Evolutionary conservation across 225 moss, liverwort and hornwort species (phyloP), one percentile per base, ranked within the genome.

Genomic region (Bryoerythrophyllum caledonicum): DNA sequence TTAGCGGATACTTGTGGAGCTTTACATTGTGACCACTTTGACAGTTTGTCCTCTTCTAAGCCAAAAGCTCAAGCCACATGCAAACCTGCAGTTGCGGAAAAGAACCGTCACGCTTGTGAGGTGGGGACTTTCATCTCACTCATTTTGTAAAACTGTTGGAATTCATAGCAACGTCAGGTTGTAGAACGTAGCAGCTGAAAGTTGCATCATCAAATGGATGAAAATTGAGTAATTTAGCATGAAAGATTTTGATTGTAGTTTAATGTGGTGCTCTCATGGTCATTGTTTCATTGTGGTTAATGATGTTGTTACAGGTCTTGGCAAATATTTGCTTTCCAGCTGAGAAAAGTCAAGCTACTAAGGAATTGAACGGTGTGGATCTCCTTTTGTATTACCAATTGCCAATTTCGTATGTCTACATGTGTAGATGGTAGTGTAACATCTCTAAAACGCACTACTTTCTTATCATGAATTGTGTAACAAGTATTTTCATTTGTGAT

Each of bases 1-100:
- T 66, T 92, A 82, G 99, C 99, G 81, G 91, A 92, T 76, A 53
- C 90, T 53, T 99, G 99, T 88, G 90, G 93, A 83, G 93, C 99
- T 77, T 76, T 99, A 73, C 99, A 99, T 84, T 99, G 99, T 82
- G 95, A 99, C 79, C 79, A 89, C 63, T 84, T 84, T 63, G 78
- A 81, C 28, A 86, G 78, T 80, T 77, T 83, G 74, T 79, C 70
- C 41, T 84, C 87, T 12, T 85, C 79, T 7, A 77, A 86, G 30
- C 77, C 66, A 41, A 70, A 75, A 58, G 60, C 74, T 62, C 89
- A 75, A 59, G 71, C 75, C 73, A 79, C 73, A 40, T 93, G 93
- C 78, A 93, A 90, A 78, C 86, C 79, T 40, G 91, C 88, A 54
- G 90, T 88, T 75, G 83, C 78, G 44, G 74, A 80, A 44, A 91